Evolutionary conservation across 1,284 basidiomycete genomes (phyloP).

Genomic region (Pseudozyma hubeiensis): DNA sequence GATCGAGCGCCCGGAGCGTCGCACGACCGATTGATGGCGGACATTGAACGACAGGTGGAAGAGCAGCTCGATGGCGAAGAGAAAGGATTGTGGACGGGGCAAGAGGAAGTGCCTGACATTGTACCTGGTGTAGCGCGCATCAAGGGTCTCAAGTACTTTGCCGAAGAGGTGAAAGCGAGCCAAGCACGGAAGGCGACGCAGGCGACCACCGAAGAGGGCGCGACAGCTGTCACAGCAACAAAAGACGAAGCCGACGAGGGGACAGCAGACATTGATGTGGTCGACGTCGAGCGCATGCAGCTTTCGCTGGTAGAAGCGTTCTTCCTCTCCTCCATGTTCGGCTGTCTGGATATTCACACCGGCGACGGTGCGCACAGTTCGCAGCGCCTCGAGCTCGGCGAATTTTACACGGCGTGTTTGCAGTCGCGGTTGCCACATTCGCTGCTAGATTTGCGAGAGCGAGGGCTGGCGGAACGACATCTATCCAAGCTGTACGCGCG

Average conservation of each 20-base stretch:
- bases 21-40: conserved; percentile 51
- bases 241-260: conserved; percentile 20
- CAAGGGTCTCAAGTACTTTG: conserved; percentile 63
- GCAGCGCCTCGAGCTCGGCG: conserved; percentile 23
- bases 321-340: conserved; percentile 85
- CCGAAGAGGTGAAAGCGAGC: conserved; percentile 50
- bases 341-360: conserved; percentile 78
- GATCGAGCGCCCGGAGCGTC: conserved; percentile 47
- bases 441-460: conserved; percentile 26
- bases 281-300: conserved; percentile 90
- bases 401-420: conserved; percentile 48
- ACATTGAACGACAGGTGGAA: conserved; percentile 53
- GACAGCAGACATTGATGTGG: conserved; percentile 69
- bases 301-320: conserved; percentile 91
- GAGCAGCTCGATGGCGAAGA: conserved; percentile 52
- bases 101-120: conserved; percentile 55
- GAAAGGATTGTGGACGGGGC: conserved; percentile 46
- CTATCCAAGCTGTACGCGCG: conserved; percentile 45
- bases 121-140: conserved; percentile 55
- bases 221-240: no score
- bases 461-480: conserved; percentile 30
- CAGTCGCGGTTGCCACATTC: conserved; percentile 29
- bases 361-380: conserved; percentile 1
- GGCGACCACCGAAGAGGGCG: conserved; percentile 6
- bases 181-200: conserved; percentile 38